Percentiles rank a stretch among this genome's conserved stretches.
Conservation (phyloP, 1,284 basidiomycete species). For the Papiliotrema laurentii region DNA sequence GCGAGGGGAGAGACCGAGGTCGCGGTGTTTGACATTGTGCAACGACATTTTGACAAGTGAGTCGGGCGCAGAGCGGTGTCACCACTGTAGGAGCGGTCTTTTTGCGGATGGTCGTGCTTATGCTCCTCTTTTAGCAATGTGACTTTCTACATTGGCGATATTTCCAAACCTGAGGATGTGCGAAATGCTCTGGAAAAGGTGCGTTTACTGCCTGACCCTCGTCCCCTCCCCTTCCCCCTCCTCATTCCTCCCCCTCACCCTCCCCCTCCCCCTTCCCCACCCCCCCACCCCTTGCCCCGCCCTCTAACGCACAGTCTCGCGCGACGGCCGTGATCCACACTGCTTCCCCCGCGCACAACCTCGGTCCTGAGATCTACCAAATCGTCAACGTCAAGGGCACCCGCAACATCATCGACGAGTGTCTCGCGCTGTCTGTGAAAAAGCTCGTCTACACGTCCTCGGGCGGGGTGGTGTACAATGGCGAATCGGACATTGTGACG, state of each 20-base stretch:
- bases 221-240: background rate
- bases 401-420: slow-evolving; percentile 68
- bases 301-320: slow-evolving; percentile 61
- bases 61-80: slow-evolving; percentile 18
- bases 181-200: slow-evolving; percentile 69
- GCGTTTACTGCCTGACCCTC: too few relatives aligned
- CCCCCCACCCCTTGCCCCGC: background rate
- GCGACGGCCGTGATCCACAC: slow-evolving; percentile 91
- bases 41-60: slow-evolving; percentile 64
- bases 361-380: slow-evolving; percentile 70
- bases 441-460: slow-evolving; percentile 96
- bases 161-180: slow-evolving; percentile 70
- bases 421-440: slow-evolving; percentile 53
- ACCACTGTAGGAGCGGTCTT: too few relatives aligned
- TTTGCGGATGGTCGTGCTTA: background rate
- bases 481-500: slow-evolving; percentile 67
- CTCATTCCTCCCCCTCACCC: background rate
- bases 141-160: slow-evolving; percentile 79
- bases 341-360: slow-evolving; percentile 78
- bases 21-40: slow-evolving; percentile 82
- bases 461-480: slow-evolving; percentile 88
- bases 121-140: slow-evolving; percentile 55
- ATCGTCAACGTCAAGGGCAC: slow-evolving; percentile 96
- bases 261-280: background rate
- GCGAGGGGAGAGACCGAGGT: slow-evolving; percentile 70